Evolutionary conservation across 495 filamentous ascomycete species (phyloP), one percentile per base, ranked within the genome.

Genomic region (Cercophora sp.): DNA sequence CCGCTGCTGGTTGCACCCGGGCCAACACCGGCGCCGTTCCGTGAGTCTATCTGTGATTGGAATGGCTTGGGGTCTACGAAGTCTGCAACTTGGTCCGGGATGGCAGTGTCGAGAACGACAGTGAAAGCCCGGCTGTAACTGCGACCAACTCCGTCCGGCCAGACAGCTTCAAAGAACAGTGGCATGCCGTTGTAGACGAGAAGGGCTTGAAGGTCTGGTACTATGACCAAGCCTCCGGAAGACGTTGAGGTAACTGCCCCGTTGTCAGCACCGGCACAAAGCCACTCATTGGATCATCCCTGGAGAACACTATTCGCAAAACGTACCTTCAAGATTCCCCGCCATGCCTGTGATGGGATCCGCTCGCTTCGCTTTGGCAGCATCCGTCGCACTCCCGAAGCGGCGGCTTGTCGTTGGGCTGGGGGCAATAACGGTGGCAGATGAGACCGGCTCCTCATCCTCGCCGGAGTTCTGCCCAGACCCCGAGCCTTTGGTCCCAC

Each of bases 101-200:
- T 8, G 16, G 4, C 36, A 16, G 2, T 18, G 4, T 9, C 32
- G 10, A 19, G 5, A 16, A 55, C 35, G 1, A 62, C 8, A 9
- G 41, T 35, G 23, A 65, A 65, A 8, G 27, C 23, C 19, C 54
- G 35, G 36, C 56, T 62, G 46, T 50, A 65, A 40, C 55, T 63
- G 8, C 0, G 0, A n/a, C 46, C 52, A 10, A 5, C 15, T 18
- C 3, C 13, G 4, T 36, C 8, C 1, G 11, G 10, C 63, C 57
- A 66, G 0, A 23, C 6, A 10, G 53, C 63, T 35, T 59, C 36
- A 11, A 66, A 58, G 22, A 54, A 66, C 3, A 61, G 48, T 5
- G n/a, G 13, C 1, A n/a, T 8, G 34, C 18, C 23, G 11, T 8
- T 5, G 16, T 18, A 44, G 8, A 4, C 8, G 1, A 8, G n/a